Base-by-base conservation (phyloP, 495 filamentous ascomycete genomes). In the Choiromyces venosus region DNA sequence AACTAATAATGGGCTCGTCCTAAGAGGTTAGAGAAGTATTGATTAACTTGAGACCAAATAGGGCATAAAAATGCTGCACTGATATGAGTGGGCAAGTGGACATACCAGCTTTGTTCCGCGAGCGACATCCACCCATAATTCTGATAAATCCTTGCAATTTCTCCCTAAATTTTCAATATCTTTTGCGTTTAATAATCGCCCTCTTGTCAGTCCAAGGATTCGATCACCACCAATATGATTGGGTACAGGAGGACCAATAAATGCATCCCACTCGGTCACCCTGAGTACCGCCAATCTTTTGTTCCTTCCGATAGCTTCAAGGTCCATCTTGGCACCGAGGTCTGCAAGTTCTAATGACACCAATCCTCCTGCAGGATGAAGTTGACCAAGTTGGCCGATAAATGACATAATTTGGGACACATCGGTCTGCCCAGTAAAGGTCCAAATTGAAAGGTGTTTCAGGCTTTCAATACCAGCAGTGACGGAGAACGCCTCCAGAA, bases 321-420 rank as follows among this genome's bases (percentile, higher is more conserved):
- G 36, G 42, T 68, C 65, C 33, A 72, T 46, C 35, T 68, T 68
- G 14, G 67, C 33, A 19, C 65, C 65, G 14, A 67, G 70, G 37
- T 72, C 70, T 72, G 35, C 64, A 29, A 68, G 33, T 25, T 72
- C 71, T 10, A 68, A 46, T 18, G 39, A 72, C 65, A 67, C 71
- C 18, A 72, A 61, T 39, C 37, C 21, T 38, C 65, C 39, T 38
- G 52, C 29, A 25, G 52, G 25, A 29, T 61, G 52, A 5, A 61
- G 33, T 4, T 46, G 65, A 29, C 71, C 40, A 68, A 72, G 71
- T 19, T 65, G 37, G 18, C 42, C 5, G 35, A 72, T n/a, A 18
- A 72, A 67, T n/a, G 65, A 19, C 38, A 37, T 37, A 37, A 38
- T 25, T 21, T 68, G 40, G 36, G 40, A n/a, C 64, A 72, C 21